These are phyloP conservation scores for Eucalyptus viminalis DNA, from an alignment of 345 rosid genomes.

Conservation along the genomic window DNA sequence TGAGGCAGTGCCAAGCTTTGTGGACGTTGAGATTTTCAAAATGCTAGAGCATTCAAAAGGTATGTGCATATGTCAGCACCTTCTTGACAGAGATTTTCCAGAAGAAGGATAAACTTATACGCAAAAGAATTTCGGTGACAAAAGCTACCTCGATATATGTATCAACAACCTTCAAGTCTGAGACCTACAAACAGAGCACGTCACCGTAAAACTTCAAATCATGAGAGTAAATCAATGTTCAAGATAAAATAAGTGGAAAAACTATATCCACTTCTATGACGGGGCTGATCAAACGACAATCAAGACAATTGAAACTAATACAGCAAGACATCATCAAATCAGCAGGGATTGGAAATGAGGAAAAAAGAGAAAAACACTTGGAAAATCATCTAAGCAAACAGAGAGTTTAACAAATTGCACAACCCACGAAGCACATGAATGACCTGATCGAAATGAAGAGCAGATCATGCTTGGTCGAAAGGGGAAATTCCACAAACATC, in stretches of 20 bases:
- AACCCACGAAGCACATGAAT: neutral
- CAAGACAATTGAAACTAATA: neutral
- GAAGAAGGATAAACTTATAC: neutral
- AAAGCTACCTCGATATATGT: constrained; percentile 14
- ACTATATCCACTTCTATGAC: neutral
- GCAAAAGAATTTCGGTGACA: neutral
- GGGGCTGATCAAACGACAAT: neutral
- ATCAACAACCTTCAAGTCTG: constrained; percentile 32
- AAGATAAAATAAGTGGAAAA: neutral
- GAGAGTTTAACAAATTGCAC: neutral
- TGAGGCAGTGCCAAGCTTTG: constrained; percentile 35
- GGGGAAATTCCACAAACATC: neutral
- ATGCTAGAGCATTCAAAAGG: neutral
- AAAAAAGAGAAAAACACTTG: neutral
- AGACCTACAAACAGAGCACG: constrained; percentile 32
- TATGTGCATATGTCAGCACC: neutral
- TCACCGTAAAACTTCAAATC: neutral
- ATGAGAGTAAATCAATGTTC: neutral
- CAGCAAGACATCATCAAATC: neutral
- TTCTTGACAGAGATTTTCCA: neutral
- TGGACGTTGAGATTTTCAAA: constrained; percentile 4
- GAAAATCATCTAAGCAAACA: neutral
- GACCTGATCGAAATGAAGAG: neutral
- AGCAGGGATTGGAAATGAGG: neutral
- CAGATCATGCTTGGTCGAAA: neutral